These are phyloP conservation scores for Multifurca ochricompacta DNA, from an alignment of 768 basidiomycete species.

Conservation along the genomic window DNA sequence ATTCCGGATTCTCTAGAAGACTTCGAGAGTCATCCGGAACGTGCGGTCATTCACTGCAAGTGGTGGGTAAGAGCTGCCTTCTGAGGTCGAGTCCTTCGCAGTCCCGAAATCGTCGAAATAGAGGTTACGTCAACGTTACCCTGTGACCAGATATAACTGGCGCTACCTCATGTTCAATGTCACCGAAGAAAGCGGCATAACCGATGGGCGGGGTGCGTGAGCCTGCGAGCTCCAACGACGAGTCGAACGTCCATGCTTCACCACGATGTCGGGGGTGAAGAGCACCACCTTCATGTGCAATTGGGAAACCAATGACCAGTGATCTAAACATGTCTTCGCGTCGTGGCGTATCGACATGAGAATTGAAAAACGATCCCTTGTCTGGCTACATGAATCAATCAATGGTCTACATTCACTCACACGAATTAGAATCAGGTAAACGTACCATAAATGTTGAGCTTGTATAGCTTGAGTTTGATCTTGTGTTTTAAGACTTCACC, in stretches of 20 bases:
- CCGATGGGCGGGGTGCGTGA: conserved; percentile 4
- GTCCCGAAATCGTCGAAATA: conserved; percentile 23
- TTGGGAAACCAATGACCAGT: conserved; percentile 20
- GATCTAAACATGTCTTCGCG: conserved; percentile 31
- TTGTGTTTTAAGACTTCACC: not conserved
- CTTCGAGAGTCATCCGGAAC: not conserved
- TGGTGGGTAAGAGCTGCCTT: not conserved
- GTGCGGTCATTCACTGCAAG: not conserved
- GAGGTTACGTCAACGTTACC: conserved; percentile 37
- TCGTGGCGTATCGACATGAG: conserved; percentile 42
- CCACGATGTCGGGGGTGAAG: conserved; percentile 35
- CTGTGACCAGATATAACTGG: conserved; percentile 32
- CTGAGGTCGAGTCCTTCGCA: not conserved
- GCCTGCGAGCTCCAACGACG: not conserved
- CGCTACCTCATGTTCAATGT: conserved; percentile 36
- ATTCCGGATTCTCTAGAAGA: not conserved
- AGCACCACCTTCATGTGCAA: conserved; percentile 22
- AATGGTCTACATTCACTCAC: too few relatives aligned
- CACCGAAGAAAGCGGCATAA: conserved; percentile 31
- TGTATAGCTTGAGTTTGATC: not conserved
- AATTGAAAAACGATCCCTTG: conserved; percentile 33
- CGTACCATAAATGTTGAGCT: conserved; percentile 9
- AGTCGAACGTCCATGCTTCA: conserved; percentile 6
- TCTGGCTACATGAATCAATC: not conserved
- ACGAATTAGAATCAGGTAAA: not conserved